Percentiles rank a stretch among this genome's conserved stretches.
phyloP scores from a whole-genome alignment of 257 asterid species.

The Capsicum rhomboideum region DNA sequence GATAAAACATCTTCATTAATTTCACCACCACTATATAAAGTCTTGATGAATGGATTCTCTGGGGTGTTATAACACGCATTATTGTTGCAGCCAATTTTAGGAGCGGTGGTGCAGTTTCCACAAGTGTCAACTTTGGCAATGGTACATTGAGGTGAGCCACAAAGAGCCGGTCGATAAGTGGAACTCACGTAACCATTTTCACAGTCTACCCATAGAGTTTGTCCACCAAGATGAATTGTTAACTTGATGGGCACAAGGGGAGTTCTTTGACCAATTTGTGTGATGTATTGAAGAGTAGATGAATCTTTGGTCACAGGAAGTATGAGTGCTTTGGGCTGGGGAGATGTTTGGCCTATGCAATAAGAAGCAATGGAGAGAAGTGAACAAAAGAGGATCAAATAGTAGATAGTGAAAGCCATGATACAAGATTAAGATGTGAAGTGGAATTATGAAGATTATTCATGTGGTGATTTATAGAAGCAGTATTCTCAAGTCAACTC shows the following conservation, averaged over 20 bases:
- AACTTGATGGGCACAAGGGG: slow-evolving; percentile 17
- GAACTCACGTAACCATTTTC: slow-evolving; percentile 12
- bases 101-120: slow-evolving; percentile 7
- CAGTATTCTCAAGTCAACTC: background rate
- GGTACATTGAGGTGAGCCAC: slow-evolving; percentile 7
- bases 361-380: slow-evolving; percentile 8
- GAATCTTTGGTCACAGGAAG: slow-evolving; percentile 16
- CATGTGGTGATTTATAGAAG: background rate
- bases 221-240: slow-evolving; percentile 22
- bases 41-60: slow-evolving; percentile 13
- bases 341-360: slow-evolving; percentile 8
- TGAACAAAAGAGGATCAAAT: background rate
- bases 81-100: slow-evolving; percentile 12
- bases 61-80: slow-evolving; percentile 18
- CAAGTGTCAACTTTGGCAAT: background rate
- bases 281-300: slow-evolving; percentile 17
- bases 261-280: slow-evolving; percentile 24
- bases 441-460: background rate
- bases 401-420: background rate
- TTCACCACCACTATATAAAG: slow-evolving; percentile 13
- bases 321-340: slow-evolving; percentile 7
- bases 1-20: slow-evolving; percentile 9
- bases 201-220: slow-evolving; percentile 25
- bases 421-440: background rate
- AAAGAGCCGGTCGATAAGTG: background rate